These are phyloP conservation scores for Hypoxylon sp. DNA, from an alignment of 2,329 filamentous ascomycete genomes.

Conservation along the genomic window DNA sequence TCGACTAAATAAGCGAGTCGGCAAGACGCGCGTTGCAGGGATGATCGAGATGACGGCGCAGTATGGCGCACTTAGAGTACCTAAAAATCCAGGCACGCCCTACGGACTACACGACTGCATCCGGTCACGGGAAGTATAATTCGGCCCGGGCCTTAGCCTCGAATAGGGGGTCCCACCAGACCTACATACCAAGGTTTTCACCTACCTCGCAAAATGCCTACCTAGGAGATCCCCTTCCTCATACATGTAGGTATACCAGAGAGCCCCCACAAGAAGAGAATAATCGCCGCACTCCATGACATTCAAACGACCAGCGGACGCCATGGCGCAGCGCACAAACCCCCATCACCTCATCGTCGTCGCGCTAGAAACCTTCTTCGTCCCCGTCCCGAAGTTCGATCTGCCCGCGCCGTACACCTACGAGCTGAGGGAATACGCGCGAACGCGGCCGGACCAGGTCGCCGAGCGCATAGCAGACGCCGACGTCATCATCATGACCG, in stretches of 20 bases:
- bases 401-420: constrained; percentile 55
- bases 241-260: neutral
- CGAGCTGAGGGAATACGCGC: constrained; percentile 50
- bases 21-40: constrained; percentile 13
- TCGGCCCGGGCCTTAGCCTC: constrained; percentile 17
- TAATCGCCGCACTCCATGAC: neutral
- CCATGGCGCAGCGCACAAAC: constrained; percentile 27
- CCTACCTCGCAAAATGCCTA: neutral
- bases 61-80: constrained; percentile 6
- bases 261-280: neutral
- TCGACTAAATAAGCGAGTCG: neutral
- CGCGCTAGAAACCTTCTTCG: constrained; percentile 55
- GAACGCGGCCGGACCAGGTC: constrained; percentile 50
- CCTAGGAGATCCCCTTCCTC: neutral
- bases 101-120: constrained; percentile 32
- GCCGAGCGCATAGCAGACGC: constrained; percentile 55
- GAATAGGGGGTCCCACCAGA: neutral
- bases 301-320: neutral
- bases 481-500: constrained; percentile 56
- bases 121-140: constrained; percentile 31
- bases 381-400: constrained; percentile 49
- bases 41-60: constrained; percentile 9
- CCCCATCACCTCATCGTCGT: constrained; percentile 54
- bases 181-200: neutral
- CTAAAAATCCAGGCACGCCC: constrained; percentile 18